Percentiles rank a stretch among this genome's conserved stretches.
phyloP scores from a whole-genome alignment of 192 early-diverging fungal species.

The Chytriomyces confervae region DNA sequence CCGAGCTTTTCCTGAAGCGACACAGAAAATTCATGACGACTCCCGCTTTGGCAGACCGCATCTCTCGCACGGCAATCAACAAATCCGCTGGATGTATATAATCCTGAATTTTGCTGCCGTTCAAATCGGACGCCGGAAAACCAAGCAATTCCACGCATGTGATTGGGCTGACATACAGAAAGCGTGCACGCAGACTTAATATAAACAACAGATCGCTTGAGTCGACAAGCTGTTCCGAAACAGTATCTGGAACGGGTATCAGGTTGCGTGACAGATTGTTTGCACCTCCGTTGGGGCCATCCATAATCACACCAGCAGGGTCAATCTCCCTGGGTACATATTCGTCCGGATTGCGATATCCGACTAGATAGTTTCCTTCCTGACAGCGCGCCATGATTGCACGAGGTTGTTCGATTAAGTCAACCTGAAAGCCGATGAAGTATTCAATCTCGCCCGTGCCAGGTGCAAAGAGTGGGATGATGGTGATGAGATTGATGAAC shows the following conservation, averaged over 20 bases:
- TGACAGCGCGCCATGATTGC: conserved; percentile 68
- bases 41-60: conserved; percentile 56
- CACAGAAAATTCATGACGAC: conserved; percentile 65
- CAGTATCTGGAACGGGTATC: conserved; percentile 16
- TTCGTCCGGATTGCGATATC: conserved; percentile 34
- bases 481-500: conserved; percentile 72
- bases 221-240: conserved; percentile 50
- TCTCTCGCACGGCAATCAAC: conserved; percentile 70
- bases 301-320: not conserved
- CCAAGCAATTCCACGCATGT: conserved; percentile 55
- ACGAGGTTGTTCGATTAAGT: conserved; percentile 74
- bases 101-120: conserved; percentile 61
- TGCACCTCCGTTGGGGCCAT: not conserved
- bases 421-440: conserved; percentile 69
- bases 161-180: conserved; percentile 64
- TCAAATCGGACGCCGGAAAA: conserved; percentile 60
- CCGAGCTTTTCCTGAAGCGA: conserved; percentile 61
- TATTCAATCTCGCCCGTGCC: conserved; percentile 57
- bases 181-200: conserved; percentile 68
- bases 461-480: conserved; percentile 63
- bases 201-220: conserved; percentile 70
- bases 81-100: conserved; percentile 72
- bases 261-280: not conserved
- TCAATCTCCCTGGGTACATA: conserved; percentile 10
- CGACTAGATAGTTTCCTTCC: conserved; percentile 44